phyloP scores from a whole-genome alignment of 1,139 yeast genomes.

The Neolecta irregularis region DNA sequence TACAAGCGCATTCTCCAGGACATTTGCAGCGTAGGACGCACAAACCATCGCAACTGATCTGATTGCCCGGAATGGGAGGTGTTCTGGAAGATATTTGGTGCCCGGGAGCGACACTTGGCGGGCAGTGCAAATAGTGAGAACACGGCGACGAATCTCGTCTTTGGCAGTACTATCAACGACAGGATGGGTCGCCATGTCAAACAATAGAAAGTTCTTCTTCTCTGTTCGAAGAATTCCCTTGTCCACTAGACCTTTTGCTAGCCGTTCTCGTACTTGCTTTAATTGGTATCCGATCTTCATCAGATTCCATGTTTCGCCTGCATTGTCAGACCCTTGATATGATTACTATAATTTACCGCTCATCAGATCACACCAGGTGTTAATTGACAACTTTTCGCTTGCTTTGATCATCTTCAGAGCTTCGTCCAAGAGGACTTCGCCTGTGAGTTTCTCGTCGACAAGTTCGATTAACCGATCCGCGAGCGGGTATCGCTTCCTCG shows the following conservation, averaged over 20 bases:
- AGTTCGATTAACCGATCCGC: slow-evolving; percentile 81
- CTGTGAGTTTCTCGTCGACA: slow-evolving; percentile 71
- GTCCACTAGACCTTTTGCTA: slow-evolving; percentile 93
- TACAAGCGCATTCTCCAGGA: slow-evolving; percentile 74
- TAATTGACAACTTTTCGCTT: slow-evolving; percentile 68
- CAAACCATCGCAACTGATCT: slow-evolving; percentile 73
- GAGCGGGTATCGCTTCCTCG: slow-evolving; percentile 77
- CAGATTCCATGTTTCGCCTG: slow-evolving; percentile 82
- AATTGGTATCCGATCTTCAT: slow-evolving; percentile 88
- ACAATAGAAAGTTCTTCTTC: slow-evolving; percentile 79
- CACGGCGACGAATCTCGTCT: slow-evolving; percentile 56
- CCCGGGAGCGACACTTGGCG: slow-evolving; percentile 41
- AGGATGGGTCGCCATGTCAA: slow-evolving; percentile 99
- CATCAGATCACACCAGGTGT: slow-evolving; percentile 85
- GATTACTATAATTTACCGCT: slow-evolving; percentile 34
- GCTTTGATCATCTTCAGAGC: slow-evolving; percentile 77
- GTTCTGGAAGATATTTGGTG: slow-evolving; percentile 47
- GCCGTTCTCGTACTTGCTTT: slow-evolving; percentile 90
- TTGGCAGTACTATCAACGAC: slow-evolving; percentile 76
- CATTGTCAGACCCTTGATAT: not conserved
- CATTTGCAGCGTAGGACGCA: slow-evolving; percentile 91
- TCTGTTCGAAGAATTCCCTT: slow-evolving; percentile 95
- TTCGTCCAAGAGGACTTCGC: slow-evolving; percentile 89
- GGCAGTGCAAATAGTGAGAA: slow-evolving; percentile 51
- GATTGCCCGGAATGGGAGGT: slow-evolving; percentile 52